phyloP scores from a whole-genome alignment of 768 basidiomycete genomes.

The Omphalotus guepiniiformis region DNA sequence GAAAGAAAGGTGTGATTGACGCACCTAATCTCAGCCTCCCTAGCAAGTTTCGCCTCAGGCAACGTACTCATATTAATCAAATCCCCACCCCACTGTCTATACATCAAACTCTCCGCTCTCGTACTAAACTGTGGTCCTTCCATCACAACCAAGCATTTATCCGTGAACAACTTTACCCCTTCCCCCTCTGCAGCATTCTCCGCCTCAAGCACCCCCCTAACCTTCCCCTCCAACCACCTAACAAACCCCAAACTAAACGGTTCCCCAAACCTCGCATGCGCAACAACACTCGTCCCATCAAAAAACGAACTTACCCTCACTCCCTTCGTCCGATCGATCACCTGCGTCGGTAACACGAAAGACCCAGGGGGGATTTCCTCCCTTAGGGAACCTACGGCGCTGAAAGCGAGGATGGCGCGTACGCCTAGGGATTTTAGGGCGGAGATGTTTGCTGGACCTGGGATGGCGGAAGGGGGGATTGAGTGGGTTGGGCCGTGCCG shows the following conservation, averaged over 20 bases:
- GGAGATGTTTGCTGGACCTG: constrained; percentile 88
- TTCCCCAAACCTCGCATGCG: constrained; percentile 92
- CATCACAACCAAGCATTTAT: constrained; percentile 91
- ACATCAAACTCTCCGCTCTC: constrained; percentile 94
- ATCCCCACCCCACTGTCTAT: constrained; percentile 88
- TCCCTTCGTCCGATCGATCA: constrained; percentile 97
- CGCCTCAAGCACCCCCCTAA: constrained; percentile 60
- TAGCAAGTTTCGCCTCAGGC: constrained; percentile 94
- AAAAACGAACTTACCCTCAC: constrained; percentile 89
- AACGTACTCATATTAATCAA: constrained; percentile 97
- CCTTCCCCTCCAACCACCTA: constrained; percentile 59
- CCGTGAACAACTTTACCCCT: constrained; percentile 68
- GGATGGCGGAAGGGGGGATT: constrained; percentile 77
- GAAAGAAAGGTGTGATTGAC: too few relatives aligned
- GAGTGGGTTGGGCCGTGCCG: constrained; percentile 84
- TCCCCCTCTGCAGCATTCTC: constrained; percentile 53
- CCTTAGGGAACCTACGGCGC: constrained; percentile 89
- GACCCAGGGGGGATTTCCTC: constrained; percentile 92
- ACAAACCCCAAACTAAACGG: constrained; percentile 72
- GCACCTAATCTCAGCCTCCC: constrained; percentile 91
- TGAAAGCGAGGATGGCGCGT: constrained; percentile 87
- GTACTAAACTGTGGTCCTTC: constrained; percentile 98
- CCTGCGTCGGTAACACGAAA: constrained; percentile 83
- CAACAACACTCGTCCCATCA: constrained; percentile 75
- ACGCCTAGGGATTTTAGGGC: constrained; percentile 92